Percentiles rank a stretch among this genome's conserved stretches.
phyloP scores from a whole-genome alignment of 257 asterid genomes.

The Przewalskia tangutica region DNA sequence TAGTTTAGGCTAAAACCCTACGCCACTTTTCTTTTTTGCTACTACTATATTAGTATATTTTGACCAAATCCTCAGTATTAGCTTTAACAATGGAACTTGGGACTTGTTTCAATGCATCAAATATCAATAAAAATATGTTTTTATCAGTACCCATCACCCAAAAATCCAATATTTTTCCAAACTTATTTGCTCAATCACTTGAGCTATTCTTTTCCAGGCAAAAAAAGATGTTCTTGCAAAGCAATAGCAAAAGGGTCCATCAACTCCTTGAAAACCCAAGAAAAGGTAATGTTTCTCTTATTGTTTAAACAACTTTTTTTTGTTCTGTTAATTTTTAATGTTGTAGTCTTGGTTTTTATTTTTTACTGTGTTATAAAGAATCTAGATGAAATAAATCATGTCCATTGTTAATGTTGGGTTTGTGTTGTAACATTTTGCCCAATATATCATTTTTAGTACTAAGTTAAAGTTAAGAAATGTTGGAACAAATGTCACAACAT shows the following conservation, averaged over 20 bases:
- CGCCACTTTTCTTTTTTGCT: neutral
- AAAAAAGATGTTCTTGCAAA: slow-evolving; percentile 15
- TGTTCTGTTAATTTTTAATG: too few relatives aligned
- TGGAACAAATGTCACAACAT: too few relatives aligned
- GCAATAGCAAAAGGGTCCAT: slow-evolving; percentile 20
- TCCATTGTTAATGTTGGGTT: too few relatives aligned
- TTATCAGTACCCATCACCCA: slow-evolving; percentile 12
- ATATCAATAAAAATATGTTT: slow-evolving; percentile 11
- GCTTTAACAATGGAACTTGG: slow-evolving; percentile 29
- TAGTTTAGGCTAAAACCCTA: neutral
- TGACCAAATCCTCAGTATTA: neutral
- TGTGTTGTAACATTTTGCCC: too few relatives aligned
- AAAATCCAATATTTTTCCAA: neutral
- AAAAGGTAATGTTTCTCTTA: slow-evolving; percentile 16
- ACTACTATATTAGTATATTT: too few relatives aligned
- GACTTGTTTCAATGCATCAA: slow-evolving; percentile 12
- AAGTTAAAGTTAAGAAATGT: too few relatives aligned
- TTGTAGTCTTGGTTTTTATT: too few relatives aligned
- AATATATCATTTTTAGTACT: too few relatives aligned
- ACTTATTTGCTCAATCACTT: slow-evolving; percentile 8
- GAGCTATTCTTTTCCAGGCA: slow-evolving; percentile 12
- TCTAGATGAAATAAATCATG: too few relatives aligned
- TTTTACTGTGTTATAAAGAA: too few relatives aligned
- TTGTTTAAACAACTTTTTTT: too few relatives aligned
- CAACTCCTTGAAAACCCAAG: slow-evolving; percentile 9